Percentiles rank a stretch among this genome's conserved stretches.
phyloP scores from a whole-genome alignment of 2,329 filamentous ascomycete species.

The Ophiostoma australiae region DNA sequence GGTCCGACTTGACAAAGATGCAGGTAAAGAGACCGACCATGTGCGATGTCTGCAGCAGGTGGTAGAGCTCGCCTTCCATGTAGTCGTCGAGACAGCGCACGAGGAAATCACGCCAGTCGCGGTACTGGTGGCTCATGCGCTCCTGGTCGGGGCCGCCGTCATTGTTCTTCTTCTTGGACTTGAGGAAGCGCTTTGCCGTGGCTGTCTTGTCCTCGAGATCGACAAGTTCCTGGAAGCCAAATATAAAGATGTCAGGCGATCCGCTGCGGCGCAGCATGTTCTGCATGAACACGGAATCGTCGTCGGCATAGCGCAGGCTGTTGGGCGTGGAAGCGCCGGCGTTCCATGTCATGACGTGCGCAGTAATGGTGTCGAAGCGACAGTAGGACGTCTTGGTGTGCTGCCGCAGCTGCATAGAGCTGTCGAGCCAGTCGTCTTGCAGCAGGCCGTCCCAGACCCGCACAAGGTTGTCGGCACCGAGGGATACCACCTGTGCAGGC shows the following conservation, averaged over 20 bases:
- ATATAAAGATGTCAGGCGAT: constrained; percentile 83
- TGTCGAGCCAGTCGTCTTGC: constrained; percentile 91
- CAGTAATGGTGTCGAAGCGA: constrained; percentile 73
- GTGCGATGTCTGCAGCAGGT: constrained; percentile 80
- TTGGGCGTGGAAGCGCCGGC: constrained; percentile 92
- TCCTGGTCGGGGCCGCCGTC: constrained; percentile 74
- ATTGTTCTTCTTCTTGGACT: constrained; percentile 76
- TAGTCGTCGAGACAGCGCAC: constrained; percentile 76
- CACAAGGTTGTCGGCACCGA: constrained; percentile 81
- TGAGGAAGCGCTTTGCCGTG: constrained; percentile 91
- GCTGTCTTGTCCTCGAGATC: constrained; percentile 96
- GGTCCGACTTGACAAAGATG: constrained; percentile 80
- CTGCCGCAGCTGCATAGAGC: constrained; percentile 79
- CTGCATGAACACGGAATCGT: constrained; percentile 73
- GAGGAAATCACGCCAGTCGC: constrained; percentile 91
- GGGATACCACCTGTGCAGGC: constrained; percentile 74
- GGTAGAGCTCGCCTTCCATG: constrained; percentile 74
- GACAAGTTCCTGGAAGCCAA: constrained; percentile 97
- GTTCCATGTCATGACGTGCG: constrained; percentile 90
- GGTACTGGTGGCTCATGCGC: constrained; percentile 94
- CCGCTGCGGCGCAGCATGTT: constrained; percentile 61
- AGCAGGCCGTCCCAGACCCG: constrained; percentile 88
- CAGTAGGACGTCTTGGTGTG: constrained; percentile 61
- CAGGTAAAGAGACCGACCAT: constrained; percentile 94
- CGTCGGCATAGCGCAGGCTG: constrained; percentile 64